Evolutionary conservation across 2,329 filamentous ascomycete genomes (phyloP).

Genomic region (Ophiocordyceps camponoti-floridani): DNA sequence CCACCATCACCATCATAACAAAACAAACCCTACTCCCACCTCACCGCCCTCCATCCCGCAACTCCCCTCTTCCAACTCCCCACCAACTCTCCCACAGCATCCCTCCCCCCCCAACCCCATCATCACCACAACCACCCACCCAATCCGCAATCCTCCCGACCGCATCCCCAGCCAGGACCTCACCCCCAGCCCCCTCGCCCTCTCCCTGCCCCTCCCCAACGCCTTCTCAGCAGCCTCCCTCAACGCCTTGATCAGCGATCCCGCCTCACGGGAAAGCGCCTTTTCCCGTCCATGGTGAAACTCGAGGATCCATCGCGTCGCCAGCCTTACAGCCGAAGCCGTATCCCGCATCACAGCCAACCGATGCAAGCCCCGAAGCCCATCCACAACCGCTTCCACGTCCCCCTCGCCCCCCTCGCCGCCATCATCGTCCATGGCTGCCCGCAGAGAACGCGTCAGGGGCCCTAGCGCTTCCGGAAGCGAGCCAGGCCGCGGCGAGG

Average conservation of each 20-base stretch:
- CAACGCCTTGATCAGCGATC: slow-evolving; percentile 15
- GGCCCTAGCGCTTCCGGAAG: slow-evolving; percentile 9
- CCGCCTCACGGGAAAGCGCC: slow-evolving; percentile 16
- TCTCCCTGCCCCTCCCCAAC: slow-evolving; percentile 14
- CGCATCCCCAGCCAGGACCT: slow-evolving; percentile 10
- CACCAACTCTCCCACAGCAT: slow-evolving; percentile 10
- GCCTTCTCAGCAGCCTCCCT: slow-evolving; percentile 11
- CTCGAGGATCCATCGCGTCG: slow-evolving; percentile 15
- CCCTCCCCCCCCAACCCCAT: slow-evolving; percentile 1
- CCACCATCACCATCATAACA: neutral
- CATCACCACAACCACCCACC: slow-evolving; percentile 13
- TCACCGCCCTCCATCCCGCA: slow-evolving; percentile 16
- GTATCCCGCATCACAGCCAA: slow-evolving; percentile 20
- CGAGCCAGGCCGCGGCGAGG: neutral
- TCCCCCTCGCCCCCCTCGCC: slow-evolving; percentile 2
- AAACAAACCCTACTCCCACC: slow-evolving; percentile 10
- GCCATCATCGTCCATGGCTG: slow-evolving; percentile 10
- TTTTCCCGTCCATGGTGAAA: slow-evolving; percentile 17
- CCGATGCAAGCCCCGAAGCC: slow-evolving; percentile 16
- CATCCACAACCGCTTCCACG: slow-evolving; percentile 5
- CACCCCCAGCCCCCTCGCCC: slow-evolving; percentile 12
- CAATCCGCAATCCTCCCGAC: slow-evolving; percentile 9
- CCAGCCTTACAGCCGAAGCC: slow-evolving; percentile 13
- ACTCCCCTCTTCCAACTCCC: slow-evolving; percentile 16
- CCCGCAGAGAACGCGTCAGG: slow-evolving; percentile 9